Percentiles rank a stretch among this genome's conserved stretches.
Evolutionary conservation across 2,329 filamentous ascomycete species (phyloP).

Genomic region (Paradendryphiella salina): DNA sequence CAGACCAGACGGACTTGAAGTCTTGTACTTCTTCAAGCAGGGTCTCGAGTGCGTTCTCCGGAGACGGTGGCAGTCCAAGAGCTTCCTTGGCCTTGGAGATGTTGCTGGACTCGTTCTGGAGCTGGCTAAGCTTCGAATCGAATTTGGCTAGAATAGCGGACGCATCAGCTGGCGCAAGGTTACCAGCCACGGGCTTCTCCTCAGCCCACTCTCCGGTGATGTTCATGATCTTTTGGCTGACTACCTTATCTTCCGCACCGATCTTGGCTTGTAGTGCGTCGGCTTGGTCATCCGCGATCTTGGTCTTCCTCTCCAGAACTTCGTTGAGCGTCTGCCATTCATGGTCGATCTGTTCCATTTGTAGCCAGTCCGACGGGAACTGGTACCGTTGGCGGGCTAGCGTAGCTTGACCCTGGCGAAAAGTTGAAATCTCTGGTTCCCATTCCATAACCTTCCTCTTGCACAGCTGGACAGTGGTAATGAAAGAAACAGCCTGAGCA

Average conservation of each 20-base stretch:
- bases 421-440: constrained; percentile 94
- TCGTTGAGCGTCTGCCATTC: constrained; percentile 95
- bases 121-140: constrained; percentile 78
- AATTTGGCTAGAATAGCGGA: constrained; percentile 81
- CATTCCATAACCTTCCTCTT: constrained; percentile 91
- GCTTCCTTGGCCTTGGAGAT: constrained; percentile 97
- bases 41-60: constrained; percentile 78
- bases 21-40: constrained; percentile 96
- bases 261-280: constrained; percentile 96
- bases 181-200: constrained; percentile 94
- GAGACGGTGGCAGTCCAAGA: constrained; percentile 79
- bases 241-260: constrained; percentile 85
- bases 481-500: constrained; percentile 95
- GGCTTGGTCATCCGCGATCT: constrained; percentile 94
- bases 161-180: constrained; percentile 85
- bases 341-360: constrained; percentile 93
- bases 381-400: constrained; percentile 90
- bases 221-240: constrained; percentile 84
- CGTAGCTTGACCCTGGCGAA: constrained; percentile 92
- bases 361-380: constrained; percentile 90
- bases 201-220: constrained; percentile 89
- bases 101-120: constrained; percentile 89
- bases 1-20: constrained; percentile 98
- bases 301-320: constrained; percentile 86
- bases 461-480: constrained; percentile 95